Conservation (phyloP, 768 basidiomycete species). For the Leccinum variicolor region DNA sequence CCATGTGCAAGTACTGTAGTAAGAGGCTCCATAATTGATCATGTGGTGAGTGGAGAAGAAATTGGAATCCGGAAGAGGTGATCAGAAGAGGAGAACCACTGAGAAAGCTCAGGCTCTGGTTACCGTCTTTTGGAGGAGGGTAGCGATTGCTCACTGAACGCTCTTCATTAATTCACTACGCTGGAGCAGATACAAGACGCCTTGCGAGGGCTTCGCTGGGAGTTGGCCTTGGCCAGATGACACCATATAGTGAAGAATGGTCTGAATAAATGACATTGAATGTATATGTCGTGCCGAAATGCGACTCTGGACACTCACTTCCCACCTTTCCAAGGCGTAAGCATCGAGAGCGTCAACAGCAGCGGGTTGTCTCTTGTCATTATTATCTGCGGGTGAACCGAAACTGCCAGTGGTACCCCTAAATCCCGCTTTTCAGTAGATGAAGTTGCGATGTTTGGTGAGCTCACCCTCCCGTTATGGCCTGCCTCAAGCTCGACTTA, state of each 20-base stretch:
- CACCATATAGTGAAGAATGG: slow-evolving; percentile 97
- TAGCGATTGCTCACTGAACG: slow-evolving; percentile 47
- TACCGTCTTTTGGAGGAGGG: neutral
- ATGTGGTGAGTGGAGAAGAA: slow-evolving; percentile 90
- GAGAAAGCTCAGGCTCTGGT: slow-evolving; percentile 2
- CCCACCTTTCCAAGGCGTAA: slow-evolving; percentile 88
- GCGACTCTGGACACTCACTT: slow-evolving; percentile 46
- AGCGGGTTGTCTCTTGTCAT: slow-evolving; percentile 54
- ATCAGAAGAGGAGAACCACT: slow-evolving; percentile 69
- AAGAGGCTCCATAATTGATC: slow-evolving; percentile 94
- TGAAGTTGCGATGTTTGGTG: neutral
- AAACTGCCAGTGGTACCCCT: slow-evolving; percentile 82
- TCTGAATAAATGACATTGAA: slow-evolving; percentile 42
- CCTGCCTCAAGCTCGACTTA: slow-evolving; percentile 76
- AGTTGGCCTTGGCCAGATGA: slow-evolving; percentile 81
- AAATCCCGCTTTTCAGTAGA: slow-evolving; percentile 6
- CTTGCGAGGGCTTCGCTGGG: slow-evolving; percentile 72
- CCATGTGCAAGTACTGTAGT: slow-evolving; percentile 83
- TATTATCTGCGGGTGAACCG: slow-evolving; percentile 68
- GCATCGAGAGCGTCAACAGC: slow-evolving; percentile 65
- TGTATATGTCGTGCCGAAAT: neutral
- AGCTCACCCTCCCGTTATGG: slow-evolving; percentile 82
- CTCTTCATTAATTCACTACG: slow-evolving; percentile 84
- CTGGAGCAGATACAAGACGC: slow-evolving; percentile 79
- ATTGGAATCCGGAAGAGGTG: slow-evolving; percentile 94